These are phyloP conservation scores for Solanum pinnatisectum DNA, from an alignment of 257 asterid species.

Conservation along the genomic window DNA sequence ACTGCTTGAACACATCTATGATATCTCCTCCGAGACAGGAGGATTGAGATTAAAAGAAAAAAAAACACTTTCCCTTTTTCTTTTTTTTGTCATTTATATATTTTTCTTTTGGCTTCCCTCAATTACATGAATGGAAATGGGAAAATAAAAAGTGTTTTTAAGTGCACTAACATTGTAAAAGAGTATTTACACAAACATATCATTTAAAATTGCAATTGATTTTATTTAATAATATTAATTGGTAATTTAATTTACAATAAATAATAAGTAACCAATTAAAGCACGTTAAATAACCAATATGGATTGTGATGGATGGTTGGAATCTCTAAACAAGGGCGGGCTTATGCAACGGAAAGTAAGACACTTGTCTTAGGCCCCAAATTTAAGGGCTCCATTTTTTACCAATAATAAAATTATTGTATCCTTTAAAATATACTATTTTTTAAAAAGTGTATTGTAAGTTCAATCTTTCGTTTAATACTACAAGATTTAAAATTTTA, in stretches of 20 bases:
- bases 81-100: not conserved
- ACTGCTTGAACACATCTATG: not conserved
- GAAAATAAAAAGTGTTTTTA: not conserved
- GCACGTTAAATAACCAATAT: no score
- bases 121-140: not conserved
- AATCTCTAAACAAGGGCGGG: no score
- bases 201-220: not conserved
- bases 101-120: not conserved
- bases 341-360: no score
- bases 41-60: not conserved
- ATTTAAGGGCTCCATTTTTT: no score
- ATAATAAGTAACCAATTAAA: no score
- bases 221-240: not conserved
- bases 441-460: no score
- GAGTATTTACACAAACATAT: not conserved
- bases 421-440: no score
- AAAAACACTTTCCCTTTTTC: not conserved
- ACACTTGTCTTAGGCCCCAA: no score
- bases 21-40: not conserved
- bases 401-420: no score
- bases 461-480: no score
- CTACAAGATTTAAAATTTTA: no score
- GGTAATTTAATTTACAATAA: not conserved
- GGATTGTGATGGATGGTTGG: not conserved
- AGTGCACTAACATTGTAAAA: not conserved